phyloP scores from a whole-genome alignment of 148 eudicot genomes.

The Nepenthes mirabilis region DNA sequence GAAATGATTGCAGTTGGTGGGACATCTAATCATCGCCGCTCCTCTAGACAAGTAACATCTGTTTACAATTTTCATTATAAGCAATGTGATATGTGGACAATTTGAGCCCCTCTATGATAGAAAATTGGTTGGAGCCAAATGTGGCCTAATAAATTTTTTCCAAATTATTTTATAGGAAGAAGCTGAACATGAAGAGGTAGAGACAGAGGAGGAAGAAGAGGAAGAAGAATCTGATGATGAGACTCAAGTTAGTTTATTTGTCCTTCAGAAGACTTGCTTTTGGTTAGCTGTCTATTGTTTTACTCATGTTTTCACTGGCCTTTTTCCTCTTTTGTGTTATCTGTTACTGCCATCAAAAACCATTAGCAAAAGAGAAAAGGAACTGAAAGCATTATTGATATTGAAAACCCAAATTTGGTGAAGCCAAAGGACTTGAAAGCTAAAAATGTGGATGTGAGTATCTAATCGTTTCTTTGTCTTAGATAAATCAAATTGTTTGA shows the following conservation, averaged over 20 bases:
- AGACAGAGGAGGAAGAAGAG: constrained; percentile 15
- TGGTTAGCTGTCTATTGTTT: neutral
- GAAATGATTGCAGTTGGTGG: constrained; percentile 46
- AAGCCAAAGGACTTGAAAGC: constrained; percentile 80
- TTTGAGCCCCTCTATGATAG: neutral
- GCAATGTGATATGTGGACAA: neutral
- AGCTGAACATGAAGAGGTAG: constrained; percentile 42
- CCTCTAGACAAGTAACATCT: constrained; percentile 29
- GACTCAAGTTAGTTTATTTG: constrained; percentile 19
- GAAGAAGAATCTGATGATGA: constrained; percentile 75
- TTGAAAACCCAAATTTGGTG: constrained; percentile 80
- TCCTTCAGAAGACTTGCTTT: neutral
- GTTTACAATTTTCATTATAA: neutral
- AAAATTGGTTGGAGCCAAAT: neutral
- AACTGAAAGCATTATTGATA: constrained; percentile 72
- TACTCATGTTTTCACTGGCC: neutral
- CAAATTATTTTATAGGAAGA: constrained; percentile 29
- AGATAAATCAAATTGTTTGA: neutral
- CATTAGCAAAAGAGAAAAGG: constrained; percentile 57
- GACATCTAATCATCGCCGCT: constrained; percentile 68
- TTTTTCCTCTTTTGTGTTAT: neutral
- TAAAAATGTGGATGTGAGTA: constrained; percentile 69
- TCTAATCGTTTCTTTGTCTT: constrained; percentile 1
- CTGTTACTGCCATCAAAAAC: neutral
- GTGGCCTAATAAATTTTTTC: neutral